These are phyloP conservation scores for Micromonas commoda DNA, from an alignment of 139 green algal genomes.

Conservation along the genomic window DNA sequence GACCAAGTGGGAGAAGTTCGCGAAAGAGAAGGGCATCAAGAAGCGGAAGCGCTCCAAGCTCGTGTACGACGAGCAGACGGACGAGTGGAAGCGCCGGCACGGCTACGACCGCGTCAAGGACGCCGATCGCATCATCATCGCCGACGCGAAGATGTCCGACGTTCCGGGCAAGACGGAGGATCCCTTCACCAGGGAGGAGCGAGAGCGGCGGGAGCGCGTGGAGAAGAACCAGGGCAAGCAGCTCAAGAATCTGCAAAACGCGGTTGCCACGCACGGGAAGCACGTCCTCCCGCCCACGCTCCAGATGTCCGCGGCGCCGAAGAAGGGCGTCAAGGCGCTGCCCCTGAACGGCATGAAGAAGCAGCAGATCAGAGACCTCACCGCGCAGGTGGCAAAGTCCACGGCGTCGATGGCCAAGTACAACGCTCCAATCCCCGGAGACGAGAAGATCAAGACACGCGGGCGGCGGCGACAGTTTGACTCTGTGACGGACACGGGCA, in stretches of 20 bases:
- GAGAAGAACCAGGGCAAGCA: constrained; percentile 60
- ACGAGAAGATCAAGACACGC: constrained; percentile 18
- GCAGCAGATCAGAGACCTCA: constrained; percentile 11
- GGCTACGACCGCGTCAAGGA: constrained; percentile 86
- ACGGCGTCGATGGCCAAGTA: constrained; percentile 94
- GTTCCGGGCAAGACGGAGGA: constrained; percentile 66
- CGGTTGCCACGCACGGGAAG: constrained; percentile 23
- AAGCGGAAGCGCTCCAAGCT: constrained; percentile 81
- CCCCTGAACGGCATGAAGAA: constrained; percentile 12
- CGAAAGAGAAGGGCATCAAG: constrained; percentile 88
- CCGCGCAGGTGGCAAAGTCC: constrained; percentile 11
- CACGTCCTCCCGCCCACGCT: constrained; percentile 23
- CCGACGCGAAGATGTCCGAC: constrained; percentile 72
- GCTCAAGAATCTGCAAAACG: constrained; percentile 69
- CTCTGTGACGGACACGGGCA: neutral
- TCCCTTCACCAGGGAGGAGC: constrained; percentile 67
- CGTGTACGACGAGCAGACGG: constrained; percentile 70
- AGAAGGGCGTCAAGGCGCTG: neutral
- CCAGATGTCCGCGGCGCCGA: constrained; percentile 1
- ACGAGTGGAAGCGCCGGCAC: constrained; percentile 69
- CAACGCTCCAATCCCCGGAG: constrained; percentile 45
- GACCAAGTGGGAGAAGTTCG: constrained; percentile 93
- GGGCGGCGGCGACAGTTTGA: neutral
- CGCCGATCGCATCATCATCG: constrained; percentile 69
- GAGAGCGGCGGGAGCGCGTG: constrained; percentile 70